Evolutionary conservation across 345 rosid species (phyloP), one percentile per base, ranked within the genome.

Genomic region (Cardamine resedifolia): DNA sequence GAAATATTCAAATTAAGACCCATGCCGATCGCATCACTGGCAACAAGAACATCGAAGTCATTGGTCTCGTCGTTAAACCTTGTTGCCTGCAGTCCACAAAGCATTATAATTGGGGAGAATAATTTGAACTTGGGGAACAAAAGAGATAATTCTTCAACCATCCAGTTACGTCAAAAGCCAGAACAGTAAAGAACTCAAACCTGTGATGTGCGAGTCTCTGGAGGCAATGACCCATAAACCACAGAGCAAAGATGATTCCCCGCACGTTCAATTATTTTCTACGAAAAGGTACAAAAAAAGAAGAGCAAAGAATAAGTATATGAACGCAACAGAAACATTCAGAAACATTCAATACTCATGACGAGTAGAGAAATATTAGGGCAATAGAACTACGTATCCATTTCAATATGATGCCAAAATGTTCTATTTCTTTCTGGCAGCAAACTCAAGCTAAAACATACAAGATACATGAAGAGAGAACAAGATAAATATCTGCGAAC

Each of bases 21-120:
- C 98, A 93, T 93, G 74, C 97, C 98, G 58, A 93, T 90, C 63
- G 98, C 98, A 81, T 93, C 98, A 81, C 97, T 90, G 36, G 98
- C 94, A 77, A 93, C 98, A 82, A 93, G 96, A 74, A 93, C 96
- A 80, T 93, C 98, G 78, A 87, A 86, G 79, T 87, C 90, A 60
- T 85, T 90, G 77, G 83, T 83, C 68, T 72, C 84, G 50, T 93
- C 98, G 69, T 93, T 93, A 73, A 93, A 90, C 94, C 80, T 85
- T 7, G 87, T 84, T 24, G 98, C 97, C 97, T 93, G 94, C 82
- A 85, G 74, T 77, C 43, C 82, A 79, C 82, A 74, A 70, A 27
- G 67, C 63, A 67, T 73, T 68, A 60, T 55, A 64, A 72, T 33
- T 58, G 27, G 58, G 49, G 45, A 53, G 24, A 65, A 59, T 8